Conservation (phyloP, 345 rosid species). For the Syzygium aromaticum region DNA sequence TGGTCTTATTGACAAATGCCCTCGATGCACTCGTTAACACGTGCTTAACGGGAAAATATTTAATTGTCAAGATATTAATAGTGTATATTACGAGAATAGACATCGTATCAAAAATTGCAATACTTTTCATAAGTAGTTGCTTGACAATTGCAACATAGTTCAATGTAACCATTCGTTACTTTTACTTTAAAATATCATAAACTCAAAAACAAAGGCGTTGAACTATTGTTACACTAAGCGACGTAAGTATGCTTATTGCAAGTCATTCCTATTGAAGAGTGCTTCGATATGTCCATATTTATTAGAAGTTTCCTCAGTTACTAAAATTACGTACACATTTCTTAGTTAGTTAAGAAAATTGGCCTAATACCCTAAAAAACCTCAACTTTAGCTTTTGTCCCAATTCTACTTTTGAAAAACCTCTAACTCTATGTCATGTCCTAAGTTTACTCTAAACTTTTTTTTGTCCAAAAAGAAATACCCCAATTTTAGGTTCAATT, state of each 20-base stretch:
- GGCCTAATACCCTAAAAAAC: not conserved
- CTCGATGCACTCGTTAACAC: not conserved
- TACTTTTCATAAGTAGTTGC: not conserved
- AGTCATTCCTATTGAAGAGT: not conserved
- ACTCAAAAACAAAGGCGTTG: not conserved
- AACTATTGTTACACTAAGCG: not conserved
- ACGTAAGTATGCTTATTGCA: not conserved
- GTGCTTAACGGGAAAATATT: not conserved
- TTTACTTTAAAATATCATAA: not conserved
- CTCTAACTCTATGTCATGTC: too few species aligned
- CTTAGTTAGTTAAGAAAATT: not conserved
- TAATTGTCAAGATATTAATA: not conserved
- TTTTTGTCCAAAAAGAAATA: too few species aligned
- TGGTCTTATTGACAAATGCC: not conserved
- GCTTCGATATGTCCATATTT: not conserved
- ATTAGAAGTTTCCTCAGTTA: not conserved
- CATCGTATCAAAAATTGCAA: not conserved
- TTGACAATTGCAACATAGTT: not conserved
- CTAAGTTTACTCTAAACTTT: too few species aligned
- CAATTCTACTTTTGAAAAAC: too few species aligned
- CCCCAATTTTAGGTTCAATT: too few species aligned
- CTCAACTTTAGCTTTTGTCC: too few species aligned
- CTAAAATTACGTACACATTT: not conserved
- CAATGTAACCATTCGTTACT: not conserved
- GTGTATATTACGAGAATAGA: not conserved